Evolutionary conservation across 164 flowering plant species (phyloP), one percentile per base, ranked within the genome.

Genomic region (Nelumbo lutea): DNA sequence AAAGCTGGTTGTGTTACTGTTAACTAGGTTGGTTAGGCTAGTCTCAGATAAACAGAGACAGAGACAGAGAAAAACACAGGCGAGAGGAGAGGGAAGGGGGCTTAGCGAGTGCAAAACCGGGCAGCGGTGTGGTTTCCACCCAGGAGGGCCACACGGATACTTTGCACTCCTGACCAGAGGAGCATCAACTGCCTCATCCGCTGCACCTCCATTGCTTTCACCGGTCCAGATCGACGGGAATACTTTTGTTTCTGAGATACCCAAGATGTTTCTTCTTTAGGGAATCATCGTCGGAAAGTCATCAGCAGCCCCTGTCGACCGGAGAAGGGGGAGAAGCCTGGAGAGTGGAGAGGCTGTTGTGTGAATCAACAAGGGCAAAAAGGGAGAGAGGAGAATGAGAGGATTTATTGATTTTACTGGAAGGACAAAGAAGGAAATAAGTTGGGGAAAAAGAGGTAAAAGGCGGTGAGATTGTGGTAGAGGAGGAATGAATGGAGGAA

Each of bases 61-160:
- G 45, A 57, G 27, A 56, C 9, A 44, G 40, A 61, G 50, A 53
- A 14, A 67, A 69, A 40, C 15, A n/a, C 45, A 46, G 44, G 67
- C 53, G 9, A 40, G 57, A 8, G 66, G 42, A 52, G 58, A 44
- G 11, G 13, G 15, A 45, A 52, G 8, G 3, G 11, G 2, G 13
- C 27, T 65, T 88, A 88, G 83, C 92, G 88, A 64, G 83, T 70
- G 75, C 88, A 88, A 65, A 88, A 88, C 60, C 90, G 77, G 66
- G 90, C 77, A n/a, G 90, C 83, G 72, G 90, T 86, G 82, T 88
- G 90, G 61, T 88, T 88, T 47, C 92, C 92, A 83, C 92, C 90
- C 85, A 84, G 79, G 68, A 88, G 89, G 65, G 85, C 78, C 27
- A 83, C 80, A 67, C 83, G 81, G 52, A 53, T 58, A 42, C 66